phyloP scores from a whole-genome alignment of 495 filamentous ascomycete species.

The Penicillium cataractarum region DNA sequence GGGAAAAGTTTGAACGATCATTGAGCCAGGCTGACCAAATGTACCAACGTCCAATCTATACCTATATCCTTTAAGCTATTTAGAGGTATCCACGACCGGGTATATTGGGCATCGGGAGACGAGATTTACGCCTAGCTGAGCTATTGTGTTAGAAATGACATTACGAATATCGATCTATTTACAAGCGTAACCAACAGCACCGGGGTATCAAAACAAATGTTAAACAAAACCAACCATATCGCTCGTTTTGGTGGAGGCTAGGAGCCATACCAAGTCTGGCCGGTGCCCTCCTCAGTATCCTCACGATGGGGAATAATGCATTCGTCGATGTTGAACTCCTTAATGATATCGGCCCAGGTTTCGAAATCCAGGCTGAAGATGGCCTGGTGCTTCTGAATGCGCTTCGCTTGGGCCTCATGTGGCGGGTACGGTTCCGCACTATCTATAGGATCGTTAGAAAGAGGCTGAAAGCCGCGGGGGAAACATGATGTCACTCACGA shows the following conservation, averaged over 20 bases:
- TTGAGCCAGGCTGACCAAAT: too few species aligned
- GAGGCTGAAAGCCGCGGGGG: neutral
- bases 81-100: too few species aligned
- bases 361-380: conserved; percentile 83
- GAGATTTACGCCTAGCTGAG: too few species aligned
- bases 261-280: conserved; percentile 79
- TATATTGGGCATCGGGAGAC: too few species aligned
- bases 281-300: conserved; percentile 56
- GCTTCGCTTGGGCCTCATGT: conserved; percentile 49
- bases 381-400: conserved; percentile 73
- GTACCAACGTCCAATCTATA: too few species aligned
- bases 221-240: conserved; percentile 22
- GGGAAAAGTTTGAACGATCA: neutral
- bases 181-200: neutral
- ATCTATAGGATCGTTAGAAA: conserved; percentile 40
- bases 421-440: conserved; percentile 42
- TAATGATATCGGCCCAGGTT: conserved; percentile 76
- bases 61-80: too few species aligned
- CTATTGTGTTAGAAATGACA: neutral
- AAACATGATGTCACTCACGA: conserved; percentile 53
- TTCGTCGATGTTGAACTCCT: conserved; percentile 72
- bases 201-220: conserved; percentile 12
- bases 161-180: neutral
- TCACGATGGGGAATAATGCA: conserved; percentile 84
- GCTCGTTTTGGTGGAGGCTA: neutral